phyloP scores from a whole-genome alignment of 768 basidiomycete genomes.

The Pulveroboletus frians region DNA sequence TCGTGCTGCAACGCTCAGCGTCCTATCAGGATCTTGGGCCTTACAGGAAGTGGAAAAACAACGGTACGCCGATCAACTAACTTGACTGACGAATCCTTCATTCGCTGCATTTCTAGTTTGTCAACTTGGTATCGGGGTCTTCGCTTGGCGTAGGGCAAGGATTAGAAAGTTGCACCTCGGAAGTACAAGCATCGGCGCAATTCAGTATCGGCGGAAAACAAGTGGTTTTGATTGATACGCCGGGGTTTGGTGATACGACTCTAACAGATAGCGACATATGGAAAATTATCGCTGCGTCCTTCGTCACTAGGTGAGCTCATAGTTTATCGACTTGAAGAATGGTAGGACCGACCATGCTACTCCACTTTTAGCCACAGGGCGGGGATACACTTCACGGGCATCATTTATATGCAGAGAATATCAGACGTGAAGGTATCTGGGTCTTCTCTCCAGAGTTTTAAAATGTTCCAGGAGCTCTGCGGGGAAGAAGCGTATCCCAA shows the following conservation, averaged over 20 bases:
- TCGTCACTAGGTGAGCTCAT: constrained; percentile 22
- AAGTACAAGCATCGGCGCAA: constrained; percentile 26
- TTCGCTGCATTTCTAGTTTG: constrained; percentile 24
- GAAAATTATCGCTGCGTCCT: constrained; percentile 42
- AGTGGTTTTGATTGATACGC: constrained; percentile 54
- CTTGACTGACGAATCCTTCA: neutral
- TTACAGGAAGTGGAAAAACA: constrained; percentile 29
- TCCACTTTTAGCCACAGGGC: constrained; percentile 16
- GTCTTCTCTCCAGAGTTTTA: constrained; percentile 42
- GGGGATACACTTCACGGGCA: constrained; percentile 36
- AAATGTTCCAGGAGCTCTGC: constrained; percentile 48
- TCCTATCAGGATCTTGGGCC: constrained; percentile 24
- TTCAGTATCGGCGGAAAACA: constrained; percentile 26
- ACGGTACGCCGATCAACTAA: constrained; percentile 19
- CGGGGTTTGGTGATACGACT: constrained; percentile 55
- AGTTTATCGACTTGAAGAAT: neutral
- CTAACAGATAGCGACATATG: constrained; percentile 46
- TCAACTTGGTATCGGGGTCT: constrained; percentile 31
- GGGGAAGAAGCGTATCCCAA: constrained; percentile 42
- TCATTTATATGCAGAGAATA: constrained; percentile 52
- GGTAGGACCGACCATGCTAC: neutral
- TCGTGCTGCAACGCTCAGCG: constrained; percentile 2
- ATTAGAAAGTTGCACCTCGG: constrained; percentile 32
- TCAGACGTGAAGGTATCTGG: constrained; percentile 45
- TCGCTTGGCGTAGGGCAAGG: constrained; percentile 27